Conservation (phyloP, 2,329 filamentous ascomycete genomes). For the Ophiostoma montium region DNA sequence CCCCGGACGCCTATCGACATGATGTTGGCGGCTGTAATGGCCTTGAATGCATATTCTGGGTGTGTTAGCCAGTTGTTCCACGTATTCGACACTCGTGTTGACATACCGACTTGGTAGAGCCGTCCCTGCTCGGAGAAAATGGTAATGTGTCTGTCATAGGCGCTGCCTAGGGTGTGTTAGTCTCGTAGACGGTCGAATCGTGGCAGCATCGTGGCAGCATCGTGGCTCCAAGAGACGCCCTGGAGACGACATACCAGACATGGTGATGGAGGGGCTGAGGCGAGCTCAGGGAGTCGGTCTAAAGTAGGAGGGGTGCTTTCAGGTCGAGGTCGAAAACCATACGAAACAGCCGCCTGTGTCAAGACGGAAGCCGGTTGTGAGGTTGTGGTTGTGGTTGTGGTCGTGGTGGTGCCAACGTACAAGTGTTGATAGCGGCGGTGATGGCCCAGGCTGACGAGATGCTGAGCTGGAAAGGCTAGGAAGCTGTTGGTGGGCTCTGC, state of each 20-base stretch:
- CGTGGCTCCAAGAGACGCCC: no score
- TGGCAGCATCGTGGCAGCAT: no score
- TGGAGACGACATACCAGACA: constrained; percentile 34
- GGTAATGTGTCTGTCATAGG: constrained; percentile 97
- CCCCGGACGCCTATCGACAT: constrained; percentile 92
- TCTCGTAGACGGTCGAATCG: background rate
- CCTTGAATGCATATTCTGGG: constrained; percentile 99
- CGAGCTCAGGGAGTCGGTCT: background rate
- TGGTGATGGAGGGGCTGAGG: constrained; percentile 24
- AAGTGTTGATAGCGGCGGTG: constrained; percentile 1
- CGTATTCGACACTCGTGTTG: background rate
- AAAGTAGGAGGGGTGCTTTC: background rate
- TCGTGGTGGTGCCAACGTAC: background rate
- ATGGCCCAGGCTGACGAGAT: constrained; percentile 6
- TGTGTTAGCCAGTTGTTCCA: constrained; percentile 22
- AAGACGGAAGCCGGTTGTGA: background rate
- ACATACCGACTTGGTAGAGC: constrained; percentile 93
- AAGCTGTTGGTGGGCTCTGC: constrained; percentile 13
- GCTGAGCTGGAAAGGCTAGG: constrained; percentile 10
- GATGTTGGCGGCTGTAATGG: constrained; percentile 97
- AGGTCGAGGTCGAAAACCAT: background rate
- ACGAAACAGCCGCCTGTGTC: no score
- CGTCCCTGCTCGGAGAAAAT: constrained; percentile 99
- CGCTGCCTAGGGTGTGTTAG: constrained; percentile 43
- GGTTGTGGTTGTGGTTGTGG: background rate